Percentiles rank a stretch among this genome's conserved stretches.
Evolutionary conservation across 306 rosid species (phyloP).

Genomic region (Casuarina equisetifolia): DNA sequence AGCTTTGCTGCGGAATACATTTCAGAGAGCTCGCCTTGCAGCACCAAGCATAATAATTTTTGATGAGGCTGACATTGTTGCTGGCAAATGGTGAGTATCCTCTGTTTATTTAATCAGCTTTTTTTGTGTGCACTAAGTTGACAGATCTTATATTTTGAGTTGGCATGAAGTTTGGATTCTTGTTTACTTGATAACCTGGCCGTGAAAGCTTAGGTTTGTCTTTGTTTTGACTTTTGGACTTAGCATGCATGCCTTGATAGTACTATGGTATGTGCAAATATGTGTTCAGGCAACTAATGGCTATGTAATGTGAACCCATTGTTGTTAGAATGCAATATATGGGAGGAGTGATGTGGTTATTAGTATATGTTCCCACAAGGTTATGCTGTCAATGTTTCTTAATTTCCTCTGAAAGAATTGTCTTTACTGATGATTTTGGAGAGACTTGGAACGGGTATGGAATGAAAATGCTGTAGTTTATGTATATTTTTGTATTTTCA

Average conservation of each 20-base stretch:
- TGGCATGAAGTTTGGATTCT: background rate
- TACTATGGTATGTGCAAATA: background rate
- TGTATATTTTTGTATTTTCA: background rate
- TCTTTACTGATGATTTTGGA: background rate
- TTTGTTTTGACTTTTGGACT: background rate
- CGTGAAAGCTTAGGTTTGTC: background rate
- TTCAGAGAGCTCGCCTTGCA: constrained; percentile 82
- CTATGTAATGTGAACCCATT: background rate
- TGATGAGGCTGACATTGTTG: constrained; percentile 91
- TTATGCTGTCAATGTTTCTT: background rate
- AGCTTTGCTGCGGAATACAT: constrained; percentile 77
- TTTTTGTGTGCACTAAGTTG: constrained; percentile 11
- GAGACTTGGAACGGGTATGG: background rate
- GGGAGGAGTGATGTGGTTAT: background rate
- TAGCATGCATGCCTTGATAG: background rate
- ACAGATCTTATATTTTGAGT: background rate
- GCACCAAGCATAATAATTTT: constrained; percentile 90
- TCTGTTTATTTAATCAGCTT: constrained; percentile 1
- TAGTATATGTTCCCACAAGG: background rate
- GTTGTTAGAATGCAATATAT: background rate
- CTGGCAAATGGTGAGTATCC: constrained; percentile 76
- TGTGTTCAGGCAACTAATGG: background rate
- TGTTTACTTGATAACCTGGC: background rate
- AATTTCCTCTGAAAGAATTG: too few relatives aligned
- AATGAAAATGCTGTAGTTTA: background rate